Percentiles rank a stretch among this genome's conserved stretches.
Evolutionary conservation across 1,284 basidiomycete genomes (phyloP).

Genomic region (Stygiomarasmius scandens): DNA sequence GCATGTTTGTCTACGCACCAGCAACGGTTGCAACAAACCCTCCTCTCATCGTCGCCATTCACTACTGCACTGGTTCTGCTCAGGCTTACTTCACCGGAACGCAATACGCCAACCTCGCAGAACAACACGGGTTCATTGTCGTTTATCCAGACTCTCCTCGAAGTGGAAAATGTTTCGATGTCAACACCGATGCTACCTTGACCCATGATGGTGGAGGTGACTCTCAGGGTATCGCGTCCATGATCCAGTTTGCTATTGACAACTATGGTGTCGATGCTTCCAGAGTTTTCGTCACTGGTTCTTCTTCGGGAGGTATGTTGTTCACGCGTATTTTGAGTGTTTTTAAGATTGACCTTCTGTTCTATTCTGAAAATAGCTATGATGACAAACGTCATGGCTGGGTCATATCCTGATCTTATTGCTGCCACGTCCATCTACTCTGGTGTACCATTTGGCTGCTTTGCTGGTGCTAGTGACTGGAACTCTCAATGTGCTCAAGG

Average conservation of each 20-base stretch:
- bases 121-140: constrained; percentile 51
- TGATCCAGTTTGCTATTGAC: constrained; percentile 51
- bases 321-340: neutral
- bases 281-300: constrained; percentile 54
- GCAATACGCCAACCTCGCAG: constrained; percentile 48
- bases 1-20: constrained; percentile 54
- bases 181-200: constrained; percentile 50
- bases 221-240: constrained; percentile 54
- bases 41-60: constrained; percentile 54
- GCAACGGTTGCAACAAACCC: constrained; percentile 40
- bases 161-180: constrained; percentile 58
- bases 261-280: constrained; percentile 49
- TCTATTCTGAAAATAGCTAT: constrained; percentile 37
- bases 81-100: constrained; percentile 54
- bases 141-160: constrained; percentile 50
- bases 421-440: constrained; percentile 50
- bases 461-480: constrained; percentile 51
- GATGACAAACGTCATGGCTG: constrained; percentile 55
- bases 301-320: constrained; percentile 43
- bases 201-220: constrained; percentile 58
- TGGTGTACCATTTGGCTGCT: constrained; percentile 60
- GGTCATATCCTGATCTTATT: constrained; percentile 58
- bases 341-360: neutral
- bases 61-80: constrained; percentile 53
- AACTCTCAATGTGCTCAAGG: constrained; percentile 50